phyloP scores from a whole-genome alignment of 2,329 filamentous ascomycete genomes.

The Zopfia rhizophila region DNA sequence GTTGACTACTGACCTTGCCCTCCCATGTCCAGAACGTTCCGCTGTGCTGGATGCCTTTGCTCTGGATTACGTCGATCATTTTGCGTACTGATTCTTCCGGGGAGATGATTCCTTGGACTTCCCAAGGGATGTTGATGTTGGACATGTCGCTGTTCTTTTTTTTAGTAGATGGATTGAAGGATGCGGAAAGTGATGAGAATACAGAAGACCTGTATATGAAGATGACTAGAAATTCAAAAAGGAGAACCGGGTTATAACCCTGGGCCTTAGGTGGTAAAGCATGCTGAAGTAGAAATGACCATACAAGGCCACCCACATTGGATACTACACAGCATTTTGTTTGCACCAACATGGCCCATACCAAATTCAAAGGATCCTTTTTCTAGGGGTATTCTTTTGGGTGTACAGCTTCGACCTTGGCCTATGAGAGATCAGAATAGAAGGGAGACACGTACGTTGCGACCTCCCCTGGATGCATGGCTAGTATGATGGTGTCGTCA shows the following conservation, averaged over 20 bases:
- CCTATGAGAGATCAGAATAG: conserved; percentile 6
- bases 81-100: conserved; percentile 60
- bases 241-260: too few species aligned
- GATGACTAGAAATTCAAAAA: too few species aligned
- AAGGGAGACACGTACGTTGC: conserved; percentile 52
- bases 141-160: conserved; percentile 60
- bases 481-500: conserved; percentile 61
- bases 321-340: too few species aligned
- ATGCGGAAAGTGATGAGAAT: not conserved
- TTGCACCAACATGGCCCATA: too few species aligned
- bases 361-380: too few species aligned
- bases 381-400: too few species aligned
- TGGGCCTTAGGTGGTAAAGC: too few species aligned
- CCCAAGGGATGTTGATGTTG: conserved; percentile 62
- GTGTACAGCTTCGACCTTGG: too few species aligned
- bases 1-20: conserved; percentile 58
- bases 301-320: too few species aligned
- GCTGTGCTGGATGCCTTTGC: conserved; percentile 59
- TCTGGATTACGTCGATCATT: conserved; percentile 63
- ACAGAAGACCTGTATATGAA: too few species aligned
- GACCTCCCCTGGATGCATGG: conserved; percentile 68
- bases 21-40: conserved; percentile 69
- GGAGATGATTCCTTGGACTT: conserved; percentile 63
- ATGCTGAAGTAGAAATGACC: too few species aligned
- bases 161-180: too few species aligned